Base-by-base conservation (phyloP, 2,329 filamentous ascomycete species). In the Colletotrichum salicis region DNA sequence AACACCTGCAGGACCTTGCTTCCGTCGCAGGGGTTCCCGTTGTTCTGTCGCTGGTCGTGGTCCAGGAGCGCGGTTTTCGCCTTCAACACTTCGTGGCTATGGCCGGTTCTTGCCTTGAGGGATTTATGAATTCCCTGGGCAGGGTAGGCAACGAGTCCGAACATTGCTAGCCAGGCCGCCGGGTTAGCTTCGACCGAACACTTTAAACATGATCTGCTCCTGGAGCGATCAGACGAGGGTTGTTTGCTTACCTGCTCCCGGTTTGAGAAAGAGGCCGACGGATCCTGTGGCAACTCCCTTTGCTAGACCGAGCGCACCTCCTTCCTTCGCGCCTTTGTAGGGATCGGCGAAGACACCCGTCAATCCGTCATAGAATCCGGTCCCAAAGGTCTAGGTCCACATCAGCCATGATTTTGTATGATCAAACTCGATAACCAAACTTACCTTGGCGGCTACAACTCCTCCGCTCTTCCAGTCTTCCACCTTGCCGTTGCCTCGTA, bases 231-330 rank as follows among this genome's bases (percentile, higher is more conserved):
- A 58, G 51, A 62, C n/a, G 55, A 60, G 5, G 10, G 10, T 19
- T 6, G 51, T 70, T 31, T 60, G 22, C 77, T 63, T 73, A 79
- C 78, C 77, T n/a, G 77, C 75, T 31, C 74, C 73, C 4, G 77
- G 64, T 59, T 77, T 77, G 15, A 77, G 74, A 0, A 73, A 15
- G 1, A 77, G 41, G 1, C 77, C 76, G 24, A 75, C 68, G 1
- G 75, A 71, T 2, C 81, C 83, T 64, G 81, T 83, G 1, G 77
- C 78, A 0, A 82, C 51, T 0, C 81, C 80, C 48, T 79, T 81
- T 2, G 76, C 73, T 11, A 80, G 76, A 0, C 82, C 82, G 1
- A 76, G 29, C 0, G 76, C 73, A 0, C 82, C 81, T 3, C 79
- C 78, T 5, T 80, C 75, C 64, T 76, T 78, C 1, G 76, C 79